phyloP scores from a whole-genome alignment of 2,329 filamentous ascomycete species.

The Aspergillus ustus region DNA sequence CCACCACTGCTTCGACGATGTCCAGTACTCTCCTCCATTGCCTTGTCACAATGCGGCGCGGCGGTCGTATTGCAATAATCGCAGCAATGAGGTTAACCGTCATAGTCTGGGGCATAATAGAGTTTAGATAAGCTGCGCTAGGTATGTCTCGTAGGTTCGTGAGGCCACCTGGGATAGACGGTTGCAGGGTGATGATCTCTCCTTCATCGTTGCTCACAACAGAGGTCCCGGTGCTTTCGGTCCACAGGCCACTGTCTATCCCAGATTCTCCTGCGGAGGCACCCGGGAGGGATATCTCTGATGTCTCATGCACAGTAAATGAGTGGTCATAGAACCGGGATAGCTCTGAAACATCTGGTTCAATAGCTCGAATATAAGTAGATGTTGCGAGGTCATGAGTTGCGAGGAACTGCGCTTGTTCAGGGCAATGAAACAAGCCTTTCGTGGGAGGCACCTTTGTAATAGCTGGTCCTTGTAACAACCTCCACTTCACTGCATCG shows the following conservation, averaged over 20 bases:
- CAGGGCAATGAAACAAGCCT: neutral
- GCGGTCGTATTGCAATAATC: constrained; percentile 71
- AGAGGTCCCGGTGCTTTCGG: constrained; percentile 27
- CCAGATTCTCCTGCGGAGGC: constrained; percentile 25
- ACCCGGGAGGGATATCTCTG: constrained; percentile 31
- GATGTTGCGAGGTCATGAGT: constrained; percentile 34
- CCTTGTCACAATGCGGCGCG: constrained; percentile 69
- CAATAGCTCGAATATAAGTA: constrained; percentile 13
- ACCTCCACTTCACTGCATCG: constrained; percentile 34
- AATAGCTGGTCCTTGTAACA: constrained; percentile 28
- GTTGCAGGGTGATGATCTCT: constrained; percentile 14
- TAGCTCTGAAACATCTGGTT: constrained; percentile 45
- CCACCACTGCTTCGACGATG: constrained; percentile 77
- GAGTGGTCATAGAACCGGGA: constrained; percentile 80
- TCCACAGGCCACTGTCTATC: constrained; percentile 31
- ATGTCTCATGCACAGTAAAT: constrained; percentile 69
- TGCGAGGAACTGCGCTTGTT: constrained; percentile 36
- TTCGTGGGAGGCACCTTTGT: constrained; percentile 15
- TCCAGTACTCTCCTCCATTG: constrained; percentile 60
- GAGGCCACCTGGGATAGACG: constrained; percentile 53
- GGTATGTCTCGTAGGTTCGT: constrained; percentile 73
- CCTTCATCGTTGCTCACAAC: constrained; percentile 21
- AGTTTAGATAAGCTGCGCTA: constrained; percentile 64
- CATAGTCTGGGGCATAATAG: constrained; percentile 77
- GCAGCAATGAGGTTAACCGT: constrained; percentile 82